Conservation (phyloP, 805 yeast species). For the Komagataella mondaviorum region DNA sequence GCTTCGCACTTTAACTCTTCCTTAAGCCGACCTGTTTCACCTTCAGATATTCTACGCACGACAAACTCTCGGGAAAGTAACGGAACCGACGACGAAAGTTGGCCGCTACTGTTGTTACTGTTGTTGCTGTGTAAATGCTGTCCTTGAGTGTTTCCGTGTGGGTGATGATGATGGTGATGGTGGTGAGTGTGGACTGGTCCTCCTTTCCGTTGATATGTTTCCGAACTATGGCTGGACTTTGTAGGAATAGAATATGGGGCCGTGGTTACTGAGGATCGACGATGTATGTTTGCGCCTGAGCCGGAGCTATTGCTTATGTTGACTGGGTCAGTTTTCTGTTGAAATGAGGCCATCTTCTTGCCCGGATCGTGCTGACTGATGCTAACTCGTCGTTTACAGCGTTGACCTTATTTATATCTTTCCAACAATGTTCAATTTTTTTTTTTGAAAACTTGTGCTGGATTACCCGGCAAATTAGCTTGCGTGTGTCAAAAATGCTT, state of each 20-base stretch:
- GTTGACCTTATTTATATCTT: background rate
- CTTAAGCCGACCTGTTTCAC: constrained; percentile 73
- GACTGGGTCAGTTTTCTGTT: background rate
- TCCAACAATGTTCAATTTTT: background rate
- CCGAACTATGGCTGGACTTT: background rate
- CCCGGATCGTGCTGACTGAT: background rate
- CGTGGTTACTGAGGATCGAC: background rate
- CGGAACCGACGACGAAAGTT: constrained; percentile 4
- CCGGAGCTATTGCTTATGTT: background rate
- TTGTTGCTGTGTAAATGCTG: background rate
- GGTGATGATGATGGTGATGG: background rate
- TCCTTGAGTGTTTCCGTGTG: background rate
- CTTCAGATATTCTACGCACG: constrained; percentile 72
- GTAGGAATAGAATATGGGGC: background rate
- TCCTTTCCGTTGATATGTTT: background rate
- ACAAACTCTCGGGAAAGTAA: constrained; percentile 53
- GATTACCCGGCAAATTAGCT: background rate
- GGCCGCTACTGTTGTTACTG: background rate
- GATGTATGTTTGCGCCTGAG: background rate
- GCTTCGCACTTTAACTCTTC: constrained; percentile 83
- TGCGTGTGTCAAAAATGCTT: background rate
- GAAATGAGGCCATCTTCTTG: background rate
- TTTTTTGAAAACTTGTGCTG: background rate
- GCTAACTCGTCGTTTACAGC: background rate
- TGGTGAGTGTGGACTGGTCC: background rate